Base-by-base conservation (phyloP, 2,329 filamentous ascomycete genomes). In the Davidsoniella eucalypti region DNA sequence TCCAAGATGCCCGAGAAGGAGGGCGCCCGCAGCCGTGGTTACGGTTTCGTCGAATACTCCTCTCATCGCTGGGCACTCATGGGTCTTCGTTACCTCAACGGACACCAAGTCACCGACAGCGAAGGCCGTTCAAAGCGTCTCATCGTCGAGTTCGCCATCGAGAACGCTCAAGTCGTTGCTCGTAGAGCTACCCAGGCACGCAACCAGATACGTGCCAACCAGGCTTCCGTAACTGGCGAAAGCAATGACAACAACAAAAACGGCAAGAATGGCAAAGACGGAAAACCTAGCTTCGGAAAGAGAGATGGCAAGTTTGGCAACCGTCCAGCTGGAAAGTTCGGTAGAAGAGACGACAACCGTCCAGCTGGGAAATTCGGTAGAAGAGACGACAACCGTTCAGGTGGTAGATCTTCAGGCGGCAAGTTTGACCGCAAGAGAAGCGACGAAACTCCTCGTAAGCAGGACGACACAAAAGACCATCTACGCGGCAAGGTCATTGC, bases 21-120 rank as follows among this genome's bases (percentile, higher is more conserved):
- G 6, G 87, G 80, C 5, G 88, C 88, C 44, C 77, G 84, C 61
- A 92, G 84, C 62, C 78, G 90, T 62, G 92, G 92, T 4, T 98
- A 98, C 63, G 92, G 93, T 10, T 98, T 98, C 69, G 84, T 98
- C 57, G 92, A 98, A 67, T 98, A 95, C 66, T 84, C 80, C 56
- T 92, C 85, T 26, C 92, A 98, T 61, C 82, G 92, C 46, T 90
- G 83, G 71, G 92, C 92, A 12, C 72, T 98, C 38, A 96, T 96
- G 86, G 92, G 87, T 21, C 70, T 98, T 55, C 75, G 92, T 44
- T 96, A 87, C 80, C 72, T 98, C 52, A 98, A 98, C 62, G 88
- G 90, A 1, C 81, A 76, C 53, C 67, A 75, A 29, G 58, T 78
- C 16, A 69, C 73, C 58, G 76, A 73, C 55, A 66, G 69, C 21